Conservation (phyloP, 495 filamentous ascomycete species). For the Cryomyces minteri region DNA sequence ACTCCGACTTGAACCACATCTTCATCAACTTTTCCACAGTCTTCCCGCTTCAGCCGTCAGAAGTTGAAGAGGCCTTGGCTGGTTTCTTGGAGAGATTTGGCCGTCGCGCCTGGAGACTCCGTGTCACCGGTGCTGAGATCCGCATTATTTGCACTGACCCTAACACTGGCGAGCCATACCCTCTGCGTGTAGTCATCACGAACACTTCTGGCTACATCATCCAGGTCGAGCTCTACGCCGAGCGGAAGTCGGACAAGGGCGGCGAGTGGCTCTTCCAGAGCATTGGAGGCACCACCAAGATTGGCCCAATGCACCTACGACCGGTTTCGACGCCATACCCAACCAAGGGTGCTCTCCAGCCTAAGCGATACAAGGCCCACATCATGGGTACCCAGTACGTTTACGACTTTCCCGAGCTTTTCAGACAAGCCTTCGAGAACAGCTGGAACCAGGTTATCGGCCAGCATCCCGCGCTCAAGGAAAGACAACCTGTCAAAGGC, state of each 20-base stretch:
- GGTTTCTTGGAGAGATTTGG: conserved; percentile 95
- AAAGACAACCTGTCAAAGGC: conserved; percentile 65
- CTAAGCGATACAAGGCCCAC: conserved; percentile 98
- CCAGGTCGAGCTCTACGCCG: conserved; percentile 91
- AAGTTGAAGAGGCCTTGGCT: conserved; percentile 85
- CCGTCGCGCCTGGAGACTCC: conserved; percentile 84
- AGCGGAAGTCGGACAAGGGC: conserved; percentile 91
- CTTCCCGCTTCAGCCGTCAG: conserved; percentile 75
- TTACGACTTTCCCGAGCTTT: conserved; percentile 98
- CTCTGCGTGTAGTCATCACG: conserved; percentile 88
- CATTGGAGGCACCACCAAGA: conserved; percentile 85
- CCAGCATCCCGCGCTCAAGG: conserved; percentile 50
- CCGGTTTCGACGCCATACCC: conserved; percentile 85
- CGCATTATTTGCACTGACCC: conserved; percentile 95
- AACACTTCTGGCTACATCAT: conserved; percentile 99
- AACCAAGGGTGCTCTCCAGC: conserved; percentile 96
- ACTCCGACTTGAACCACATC: conserved; percentile 98
- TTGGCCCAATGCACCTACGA: conserved; percentile 86
- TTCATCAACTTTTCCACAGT: conserved; percentile 98
- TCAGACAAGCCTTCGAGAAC: conserved; percentile 95
- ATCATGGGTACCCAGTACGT: conserved; percentile 98
- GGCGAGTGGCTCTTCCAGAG: conserved; percentile 95
- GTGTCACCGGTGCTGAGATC: conserved; percentile 93
- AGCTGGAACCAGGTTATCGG: conserved; percentile 61
- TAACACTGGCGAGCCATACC: conserved; percentile 66